Evolutionary conservation across 2,329 filamentous ascomycete genomes (phyloP).

Genomic region (Curvularia sp.): DNA sequence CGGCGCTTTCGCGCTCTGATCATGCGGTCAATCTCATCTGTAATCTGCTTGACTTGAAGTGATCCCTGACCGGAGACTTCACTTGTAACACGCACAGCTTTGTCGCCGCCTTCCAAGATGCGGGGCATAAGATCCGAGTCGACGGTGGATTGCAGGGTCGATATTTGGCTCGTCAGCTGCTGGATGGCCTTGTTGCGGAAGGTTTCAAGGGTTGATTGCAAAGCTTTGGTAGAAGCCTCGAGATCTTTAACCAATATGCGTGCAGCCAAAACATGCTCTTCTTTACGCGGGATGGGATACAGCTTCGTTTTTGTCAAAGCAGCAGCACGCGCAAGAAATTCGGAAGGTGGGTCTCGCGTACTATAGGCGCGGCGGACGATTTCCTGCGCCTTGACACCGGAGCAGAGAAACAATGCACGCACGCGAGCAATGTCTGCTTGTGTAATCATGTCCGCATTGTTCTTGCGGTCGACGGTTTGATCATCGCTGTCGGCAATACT

Average conservation of each 20-base stretch:
- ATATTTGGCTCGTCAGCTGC: slow-evolving; percentile 54
- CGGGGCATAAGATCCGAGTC: slow-evolving; percentile 62
- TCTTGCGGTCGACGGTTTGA: slow-evolving; percentile 45
- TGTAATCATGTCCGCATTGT: slow-evolving; percentile 41
- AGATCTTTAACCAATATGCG: slow-evolving; percentile 59
- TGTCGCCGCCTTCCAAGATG: slow-evolving; percentile 74
- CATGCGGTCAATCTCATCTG: slow-evolving; percentile 73
- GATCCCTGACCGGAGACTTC: slow-evolving; percentile 80
- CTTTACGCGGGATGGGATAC: slow-evolving; percentile 58
- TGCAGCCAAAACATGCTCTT: slow-evolving; percentile 63
- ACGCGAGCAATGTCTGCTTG: slow-evolving; percentile 81
- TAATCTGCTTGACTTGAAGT: slow-evolving; percentile 79
- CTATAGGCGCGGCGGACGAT: slow-evolving; percentile 72
- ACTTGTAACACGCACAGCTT: slow-evolving; percentile 78
- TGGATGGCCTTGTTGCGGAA: slow-evolving; percentile 59
- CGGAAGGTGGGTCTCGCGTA: slow-evolving; percentile 38
- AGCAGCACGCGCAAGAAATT: slow-evolving; percentile 51
- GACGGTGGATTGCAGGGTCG: slow-evolving; percentile 55
- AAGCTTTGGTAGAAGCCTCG: slow-evolving; percentile 53
- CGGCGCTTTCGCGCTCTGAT: slow-evolving; percentile 76
- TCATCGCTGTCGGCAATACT: slow-evolving; percentile 60
- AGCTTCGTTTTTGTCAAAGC: slow-evolving; percentile 53
- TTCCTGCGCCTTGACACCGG: slow-evolving; percentile 88
- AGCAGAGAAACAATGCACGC: slow-evolving; percentile 76
- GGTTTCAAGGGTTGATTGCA: slow-evolving; percentile 60